These are phyloP conservation scores for Coemansia sp. DNA, from an alignment of 192 early-diverging fungal species.

Conservation along the genomic window DNA sequence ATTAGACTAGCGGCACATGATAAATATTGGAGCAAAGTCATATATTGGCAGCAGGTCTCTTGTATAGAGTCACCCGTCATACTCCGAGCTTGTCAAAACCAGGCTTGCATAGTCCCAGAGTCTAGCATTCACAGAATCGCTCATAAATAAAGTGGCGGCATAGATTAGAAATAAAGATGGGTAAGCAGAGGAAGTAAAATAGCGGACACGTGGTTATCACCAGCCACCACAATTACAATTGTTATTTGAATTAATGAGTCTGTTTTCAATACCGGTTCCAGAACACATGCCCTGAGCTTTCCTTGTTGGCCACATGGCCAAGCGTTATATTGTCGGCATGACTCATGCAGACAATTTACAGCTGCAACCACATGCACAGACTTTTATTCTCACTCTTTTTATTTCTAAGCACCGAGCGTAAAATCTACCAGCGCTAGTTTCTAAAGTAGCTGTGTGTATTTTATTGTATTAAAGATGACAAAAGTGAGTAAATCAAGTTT, in stretches of 20 bases:
- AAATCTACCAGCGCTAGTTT: background rate
- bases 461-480: background rate
- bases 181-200: background rate
- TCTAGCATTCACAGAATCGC: background rate
- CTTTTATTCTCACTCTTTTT: background rate
- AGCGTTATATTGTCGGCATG: background rate
- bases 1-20: constrained; percentile 3
- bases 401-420: background rate
- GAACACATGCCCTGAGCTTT: background rate
- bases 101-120: background rate
- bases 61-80: background rate
- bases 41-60: background rate
- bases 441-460: background rate
- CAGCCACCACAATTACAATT: background rate
- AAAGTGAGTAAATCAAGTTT: background rate
- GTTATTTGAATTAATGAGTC: background rate
- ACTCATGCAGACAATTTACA: background rate
- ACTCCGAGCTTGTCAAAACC: background rate
- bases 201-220: background rate
- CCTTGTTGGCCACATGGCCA: background rate
- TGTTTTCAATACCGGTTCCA: background rate
- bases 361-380: background rate
- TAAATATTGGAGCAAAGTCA: constrained; percentile 1
- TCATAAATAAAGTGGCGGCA: background rate
- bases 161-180: background rate